Evolutionary conservation across 169 alveolate genomes (phyloP), one percentile per base, ranked within the genome.

Genomic region (Eimeria acervulina): DNA sequence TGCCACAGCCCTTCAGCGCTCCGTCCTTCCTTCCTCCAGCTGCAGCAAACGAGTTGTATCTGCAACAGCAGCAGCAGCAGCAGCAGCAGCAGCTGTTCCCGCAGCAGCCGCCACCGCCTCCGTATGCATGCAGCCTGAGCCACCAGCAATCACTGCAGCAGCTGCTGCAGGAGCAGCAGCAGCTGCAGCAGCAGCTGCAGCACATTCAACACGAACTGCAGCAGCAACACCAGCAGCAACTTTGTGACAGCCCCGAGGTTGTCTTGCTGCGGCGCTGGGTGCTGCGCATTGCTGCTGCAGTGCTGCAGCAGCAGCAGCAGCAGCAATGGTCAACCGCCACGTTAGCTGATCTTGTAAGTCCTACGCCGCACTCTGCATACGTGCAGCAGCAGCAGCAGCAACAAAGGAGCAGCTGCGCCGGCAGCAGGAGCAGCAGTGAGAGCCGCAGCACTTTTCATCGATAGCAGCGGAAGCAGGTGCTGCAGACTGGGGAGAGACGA

Each of bases 271-370:
- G 89, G 68, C 89, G 89, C 7, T 78, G 89, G 89, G 89, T 44
- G 59, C 89, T 78, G 89, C 89, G 63, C 31, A n/a, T 78, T 78
- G 89, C 89, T 78, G 89, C 89, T 21, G 10, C 89, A 17, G 89
- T 78, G 89, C 89, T 78, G 89, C 89, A 78, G 89, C 89, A 78
- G 59, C 89, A 44, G 89, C 89, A 78, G 89, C 89, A 78, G 89
- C 89, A 78, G 66, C 66, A 19, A 31, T 78, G 89, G 89, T 8
- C 89, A 8, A 44, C 66, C 26, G 66, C 10, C 63, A 44, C 63
- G 7, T 40, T 78, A 31, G 59, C 89, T 4, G 63, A 78, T 42
- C 89, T 78, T 17, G 89, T 78, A 44, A 17, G 89, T 1, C 7
- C 17, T 12, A 59, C 59, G 12, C 33, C 63, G 36, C 33, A 15